Evolutionary conservation across 179 eudicot species (phyloP), one percentile per base, ranked within the genome.

Genomic region (Spinacia oleracea): DNA sequence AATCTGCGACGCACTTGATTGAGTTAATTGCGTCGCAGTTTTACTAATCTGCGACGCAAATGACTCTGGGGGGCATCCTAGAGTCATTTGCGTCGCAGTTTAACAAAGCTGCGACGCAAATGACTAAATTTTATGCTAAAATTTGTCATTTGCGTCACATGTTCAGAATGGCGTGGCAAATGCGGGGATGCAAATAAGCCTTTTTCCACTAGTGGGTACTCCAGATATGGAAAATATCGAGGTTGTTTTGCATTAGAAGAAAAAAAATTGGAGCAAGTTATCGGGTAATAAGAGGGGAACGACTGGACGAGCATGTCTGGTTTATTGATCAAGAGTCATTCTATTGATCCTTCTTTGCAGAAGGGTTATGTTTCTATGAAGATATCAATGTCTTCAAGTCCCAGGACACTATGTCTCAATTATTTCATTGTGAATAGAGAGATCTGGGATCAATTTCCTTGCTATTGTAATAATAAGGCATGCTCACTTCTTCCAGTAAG

Each of bases 291-390:
- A 84, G 78, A 32, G 69, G 55, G 83, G 74, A n/a, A n/a, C n/a
- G n/a, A n/a, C n/a, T n/a, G n/a, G 25, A 70, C 71, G 42, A 81
- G 89, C 59, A 69, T 79, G 75, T 79, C 84, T 25, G 82, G 84
- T 32, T 50, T 79, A 71, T 71, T 79, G 79, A 72, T 74, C 48
- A 85, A 87, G 82, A 70, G 83, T 79, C 79, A 80, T 40, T 87
- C 91, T 0, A 77, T 83, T 20, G 85, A 86, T 20, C 81, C 72
- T 25, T 89, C 86, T 7, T 76, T 88, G 77, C 91, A 86, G 27
- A 89, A 82, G 76, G 88, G 82, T 77, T 81, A 87, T 46, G 75
- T 84, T 50, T 84, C 88, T 15, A 83, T 88, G 90, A 91, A 85
- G 86, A 84, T 92, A 73, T 91, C 92, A 0, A 72, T 76, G 73